Base-by-base conservation (phyloP, 2,329 filamentous ascomycete species). In the Hymenoscyphus scutula region DNA sequence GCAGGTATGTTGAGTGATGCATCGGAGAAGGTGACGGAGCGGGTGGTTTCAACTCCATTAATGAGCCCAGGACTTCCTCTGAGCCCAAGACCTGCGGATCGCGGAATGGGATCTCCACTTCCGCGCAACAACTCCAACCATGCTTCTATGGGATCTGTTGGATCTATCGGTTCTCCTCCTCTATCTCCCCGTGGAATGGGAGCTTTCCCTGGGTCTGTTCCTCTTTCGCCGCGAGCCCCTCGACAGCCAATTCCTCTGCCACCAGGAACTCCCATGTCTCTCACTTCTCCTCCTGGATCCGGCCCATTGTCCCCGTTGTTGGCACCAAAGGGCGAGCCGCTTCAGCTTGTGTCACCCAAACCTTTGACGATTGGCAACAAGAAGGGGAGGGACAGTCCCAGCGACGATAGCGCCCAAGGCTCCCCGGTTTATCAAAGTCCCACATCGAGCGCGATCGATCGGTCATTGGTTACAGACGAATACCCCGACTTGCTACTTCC, bases 401-500 rank as follows among this genome's bases (percentile, higher is more conserved):
- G 60, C 56, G 62, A 73, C 62, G 68, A 70, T 19, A 62, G 62
- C 10, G 59, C 62, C 3, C 67, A 70, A 4, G 65, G 67, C n/a
- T 66, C 67, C 23, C 62, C 59, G 19, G 66, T 38, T 38, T 53
- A 53, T 23, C 59, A 76, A 7, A 81, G 76, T 63, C 0, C 61
- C 32, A 38, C 34, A n/a, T 48, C 79, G 79, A 65, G 79, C 78
- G 77, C 80, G 62, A 85, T 97, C 25, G 96, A 87, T 74, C 89
- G 82, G 69, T 92, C 92, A 0, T 82, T 97, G 25, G 82, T 92
- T 5, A 92, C 89, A 0, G 92, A 97, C 0, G 90, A 96, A 67
- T 94, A 92, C 73, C 92, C 94, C 0, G 90, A 91, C 65, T 82
- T 98, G 7, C 78, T 98, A 25, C 81, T 99, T 1, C 88, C 92